Evolutionary conservation across 352 stramenopile genomes (phyloP), one percentile per base, ranked within the genome.

Genomic region (Pythium monospermum): DNA sequence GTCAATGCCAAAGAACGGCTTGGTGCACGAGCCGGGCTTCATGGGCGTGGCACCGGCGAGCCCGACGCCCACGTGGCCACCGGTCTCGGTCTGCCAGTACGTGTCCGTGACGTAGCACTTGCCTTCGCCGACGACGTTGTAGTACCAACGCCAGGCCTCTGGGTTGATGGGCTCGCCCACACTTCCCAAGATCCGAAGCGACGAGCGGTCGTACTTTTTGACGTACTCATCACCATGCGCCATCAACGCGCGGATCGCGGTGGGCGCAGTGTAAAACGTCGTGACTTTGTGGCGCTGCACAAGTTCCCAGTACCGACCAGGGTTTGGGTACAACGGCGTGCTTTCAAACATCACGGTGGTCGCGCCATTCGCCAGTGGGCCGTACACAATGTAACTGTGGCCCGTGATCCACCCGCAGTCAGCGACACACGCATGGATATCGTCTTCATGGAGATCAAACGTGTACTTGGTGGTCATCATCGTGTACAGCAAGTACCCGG

Each of bases 161-260:
- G 96, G 96, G 71, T 99, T 99, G 71, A 99, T 99, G 6, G 96
- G 97, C 72, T 99, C 97, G 26, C 97, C 97, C 19, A 99, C 97
- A 45, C 91, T 98, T 18, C 96, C 96, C 12, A 99, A 75, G 27
- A 99, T 82, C 28, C 94, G 89, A 27, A 99, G 71, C 26, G 70
- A 91, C 32, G 83, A 96, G 44, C 94, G 78, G 67, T 98, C 93
- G 73, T 98, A 98, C 46, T 98, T 93, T 23, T 87, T 80, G 18
- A 98, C 85, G 35, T 87, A 72, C 33, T 97, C 88, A 57, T 96
- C 77, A 31, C 94, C 94, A 54, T 97, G 95, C 26, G 93, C 81
- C 95, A 99, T 99, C 19, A 99, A 66, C n/a, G 96, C 91, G 54
- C 97, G 94, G 69, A 99, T 99, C 4, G 97, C 96, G 0, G 96